Percentiles rank a stretch among this genome's conserved stretches.
phyloP scores from a whole-genome alignment of 139 green algal species.

The Chlamydomonas incerta region DNA sequence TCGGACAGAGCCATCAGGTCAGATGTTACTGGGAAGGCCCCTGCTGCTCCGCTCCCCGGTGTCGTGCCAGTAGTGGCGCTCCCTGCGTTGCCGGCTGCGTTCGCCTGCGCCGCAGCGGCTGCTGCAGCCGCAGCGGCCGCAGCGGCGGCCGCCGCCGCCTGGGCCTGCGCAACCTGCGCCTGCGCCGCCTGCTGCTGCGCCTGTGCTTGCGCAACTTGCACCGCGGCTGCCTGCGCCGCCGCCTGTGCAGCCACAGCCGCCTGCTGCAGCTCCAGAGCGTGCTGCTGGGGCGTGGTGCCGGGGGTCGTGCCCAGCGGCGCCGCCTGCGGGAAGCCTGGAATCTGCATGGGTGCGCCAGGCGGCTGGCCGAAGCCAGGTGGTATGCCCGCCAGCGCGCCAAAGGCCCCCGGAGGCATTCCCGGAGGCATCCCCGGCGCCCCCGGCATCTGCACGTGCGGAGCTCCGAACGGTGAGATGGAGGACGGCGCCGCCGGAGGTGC shows the following conservation, averaged over 20 bases:
- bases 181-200: background rate
- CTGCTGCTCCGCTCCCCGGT: background rate
- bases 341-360: too few species aligned
- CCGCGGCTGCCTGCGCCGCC: too few species aligned
- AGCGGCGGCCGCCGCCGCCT: background rate
- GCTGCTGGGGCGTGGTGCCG: background rate
- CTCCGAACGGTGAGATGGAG: background rate
- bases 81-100: too few species aligned
- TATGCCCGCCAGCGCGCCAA: background rate
- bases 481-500: background rate
- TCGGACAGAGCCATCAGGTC: slow-evolving; percentile 25
- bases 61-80: too few species aligned
- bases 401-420: background rate
- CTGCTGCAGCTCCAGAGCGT: background rate
- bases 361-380: too few species aligned
- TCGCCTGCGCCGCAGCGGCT: background rate
- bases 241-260: too few species aligned
- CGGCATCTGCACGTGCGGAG: too few species aligned
- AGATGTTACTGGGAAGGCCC: background rate
- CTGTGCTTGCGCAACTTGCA: background rate
- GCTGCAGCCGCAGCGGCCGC: background rate
- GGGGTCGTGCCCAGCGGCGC: too few species aligned
- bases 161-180: too few species aligned
- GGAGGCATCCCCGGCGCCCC: background rate
- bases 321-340: too few species aligned